Evolutionary conservation across 2,329 filamentous ascomycete species (phyloP), one percentile per base, ranked within the genome.

Genomic region (Pestalotiopsis sp.): DNA sequence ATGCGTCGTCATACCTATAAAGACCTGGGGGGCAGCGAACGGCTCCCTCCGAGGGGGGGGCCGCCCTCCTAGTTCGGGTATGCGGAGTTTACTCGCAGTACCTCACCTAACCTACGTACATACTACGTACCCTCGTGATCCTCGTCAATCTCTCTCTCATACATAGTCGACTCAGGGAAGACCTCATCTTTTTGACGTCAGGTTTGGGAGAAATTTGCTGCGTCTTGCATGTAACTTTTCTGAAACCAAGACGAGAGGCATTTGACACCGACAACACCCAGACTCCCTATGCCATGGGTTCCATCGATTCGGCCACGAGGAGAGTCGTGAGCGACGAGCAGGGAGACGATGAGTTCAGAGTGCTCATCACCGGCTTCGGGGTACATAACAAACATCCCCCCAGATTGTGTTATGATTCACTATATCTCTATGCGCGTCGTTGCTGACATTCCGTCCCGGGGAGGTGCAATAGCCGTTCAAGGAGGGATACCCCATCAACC

Each of bases 401-500:
- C 65, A 67, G 7, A n/a, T 41, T 7, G 14, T 23, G 57, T 41
- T 17, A n/a, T 62, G 45, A 31, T 17, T 57, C 31, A 17, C 60
- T 52, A n/a, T 39, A 39, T 59, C 49, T 70, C 63, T 49, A 64
- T 41, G 27, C 27, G 27, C 7, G 31, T 36, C 31, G 31, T 36
- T 36, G 31, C 31, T 36, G 31, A 36, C 31, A 36, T 36, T 59
- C 25, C 23, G 23, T 31, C 1, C 20, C 56, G 58, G n/a, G 31
- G 31, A 36, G 31, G 31, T 36, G 31, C 31, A 36, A 36, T 71
- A 95, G 93, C 91, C 94, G 1, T 97, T 97, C 80, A 90, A 91
- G 74, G 84, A 82, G n/a, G 82, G 91, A 59, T 90, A 91, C 76
- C 88, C 90, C 36, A 82, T 91, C 69, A 97, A 97, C 77, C 93